Conservation (phyloP, 495 filamentous ascomycete genomes). For the Penicillium verhagenii region DNA sequence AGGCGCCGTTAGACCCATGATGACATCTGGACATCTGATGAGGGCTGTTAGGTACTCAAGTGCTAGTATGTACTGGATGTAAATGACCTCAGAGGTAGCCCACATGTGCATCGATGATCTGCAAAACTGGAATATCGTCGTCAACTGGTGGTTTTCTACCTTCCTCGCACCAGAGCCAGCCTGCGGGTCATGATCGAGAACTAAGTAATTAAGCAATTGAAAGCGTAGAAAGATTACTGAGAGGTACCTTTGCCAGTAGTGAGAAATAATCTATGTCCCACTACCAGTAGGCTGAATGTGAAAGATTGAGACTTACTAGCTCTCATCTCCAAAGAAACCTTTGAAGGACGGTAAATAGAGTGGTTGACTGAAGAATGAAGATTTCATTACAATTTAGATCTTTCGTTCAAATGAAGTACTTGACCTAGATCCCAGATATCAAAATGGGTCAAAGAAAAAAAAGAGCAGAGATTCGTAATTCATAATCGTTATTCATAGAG, state of each 20-base stretch:
- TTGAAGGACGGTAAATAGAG: not conserved
- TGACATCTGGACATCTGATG: constrained; percentile 45
- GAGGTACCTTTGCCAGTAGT: not conserved
- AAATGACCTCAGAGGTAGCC: too few species aligned
- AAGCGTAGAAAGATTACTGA: constrained; percentile 6
- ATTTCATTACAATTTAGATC: too few species aligned
- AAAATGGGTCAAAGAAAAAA: not conserved
- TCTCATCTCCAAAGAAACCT: too few species aligned
- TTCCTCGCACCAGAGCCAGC: constrained; percentile 38
- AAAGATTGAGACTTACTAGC: too few species aligned
- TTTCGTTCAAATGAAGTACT: too few species aligned
- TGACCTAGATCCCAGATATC: not conserved
- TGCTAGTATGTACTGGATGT: too few species aligned
- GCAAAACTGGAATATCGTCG: constrained; percentile 35
- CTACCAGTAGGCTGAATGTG: constrained; percentile 3
- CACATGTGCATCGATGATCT: constrained; percentile 35
- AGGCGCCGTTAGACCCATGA: constrained; percentile 38
- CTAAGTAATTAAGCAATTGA: too few species aligned
- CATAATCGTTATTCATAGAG: not conserved
- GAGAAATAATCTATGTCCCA: not conserved
- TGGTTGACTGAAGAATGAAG: not conserved
- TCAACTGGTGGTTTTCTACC: constrained; percentile 9
- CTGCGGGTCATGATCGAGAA: constrained; percentile 33
- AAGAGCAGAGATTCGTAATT: too few species aligned
- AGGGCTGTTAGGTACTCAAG: too few species aligned